Percentiles rank a stretch among this genome's conserved stretches.
phyloP scores from a whole-genome alignment of 805 yeast species.

The Kodamaea kaohsiungensis region DNA sequence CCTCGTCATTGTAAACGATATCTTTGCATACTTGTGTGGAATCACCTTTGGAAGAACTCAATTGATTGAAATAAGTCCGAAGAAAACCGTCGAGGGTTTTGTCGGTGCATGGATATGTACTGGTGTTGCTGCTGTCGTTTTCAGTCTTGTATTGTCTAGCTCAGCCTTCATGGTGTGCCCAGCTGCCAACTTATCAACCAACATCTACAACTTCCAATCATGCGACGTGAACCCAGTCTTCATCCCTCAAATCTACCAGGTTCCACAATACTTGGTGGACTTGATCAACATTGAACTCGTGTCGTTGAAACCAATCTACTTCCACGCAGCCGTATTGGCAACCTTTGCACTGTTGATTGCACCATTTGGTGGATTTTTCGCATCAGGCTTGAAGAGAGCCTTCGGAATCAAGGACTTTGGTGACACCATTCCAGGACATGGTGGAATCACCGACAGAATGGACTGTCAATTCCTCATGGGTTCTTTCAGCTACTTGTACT shows the following conservation, averaged over 20 bases:
- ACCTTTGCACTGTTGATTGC: slow-evolving; percentile 96
- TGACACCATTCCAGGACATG: slow-evolving; percentile 98
- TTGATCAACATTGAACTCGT: slow-evolving; percentile 44
- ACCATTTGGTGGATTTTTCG: slow-evolving; percentile 98
- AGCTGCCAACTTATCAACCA: slow-evolving; percentile 63
- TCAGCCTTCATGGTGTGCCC: slow-evolving; percentile 87
- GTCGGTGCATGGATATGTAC: slow-evolving; percentile 98
- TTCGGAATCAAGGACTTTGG: slow-evolving; percentile 97
- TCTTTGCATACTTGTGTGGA: slow-evolving; percentile 95
- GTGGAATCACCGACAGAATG: slow-evolving; percentile 96
- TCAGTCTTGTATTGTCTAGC: slow-evolving; percentile 63
- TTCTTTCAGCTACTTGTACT: slow-evolving; percentile 86
- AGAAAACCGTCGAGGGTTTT: slow-evolving; percentile 96
- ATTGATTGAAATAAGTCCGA: slow-evolving; percentile 90
- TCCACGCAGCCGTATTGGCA: slow-evolving; percentile 84
- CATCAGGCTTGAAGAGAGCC: slow-evolving; percentile 95
- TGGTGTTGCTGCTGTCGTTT: slow-evolving; percentile 64
- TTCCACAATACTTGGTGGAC: slow-evolving; percentile 68
- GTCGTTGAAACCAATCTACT: slow-evolving; percentile 80
- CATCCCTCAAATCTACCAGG: slow-evolving; percentile 69
- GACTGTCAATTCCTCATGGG: slow-evolving; percentile 99
- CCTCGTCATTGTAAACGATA: slow-evolving; percentile 90
- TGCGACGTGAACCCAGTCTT: slow-evolving; percentile 93
- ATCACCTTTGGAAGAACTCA: slow-evolving; percentile 94
- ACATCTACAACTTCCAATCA: slow-evolving; percentile 58